Evolutionary conservation across 495 filamentous ascomycete genomes (phyloP), one percentile per base, ranked within the genome.

Genomic region (Hyphodiscus hymeniophilus): DNA sequence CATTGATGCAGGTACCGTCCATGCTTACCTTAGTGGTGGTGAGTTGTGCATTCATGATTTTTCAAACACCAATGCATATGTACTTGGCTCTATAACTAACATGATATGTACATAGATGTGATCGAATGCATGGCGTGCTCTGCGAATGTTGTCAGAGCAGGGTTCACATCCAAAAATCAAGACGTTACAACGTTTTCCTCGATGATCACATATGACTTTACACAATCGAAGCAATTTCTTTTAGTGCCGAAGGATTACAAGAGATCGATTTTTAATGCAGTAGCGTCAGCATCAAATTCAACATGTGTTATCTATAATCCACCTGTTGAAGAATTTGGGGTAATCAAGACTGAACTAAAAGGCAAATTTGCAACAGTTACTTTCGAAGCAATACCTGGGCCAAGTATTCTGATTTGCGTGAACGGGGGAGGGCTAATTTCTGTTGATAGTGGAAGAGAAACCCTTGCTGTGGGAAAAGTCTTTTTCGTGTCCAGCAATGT

Each of bases 301-400:
- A 20, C 38, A 5, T 6, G n/a, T 41, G 38, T 41, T 23, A 7
- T 41, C 18, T 98, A 97, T 58, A 87, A 98, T 49, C 92, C 92
- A 3, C 94, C 94, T 0, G 97, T 97, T 49, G 89, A 96, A 30
- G 94, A 98, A 64, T 98, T 97, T 67, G 82, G 80, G 45, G 94
- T 98, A 16, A 78, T 96, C 26, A 84, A 85, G 63, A 83, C 87
- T 7, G 77, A 84, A 15, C 68, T 97, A 28, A 78, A 78, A 39
- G 75, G 75, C 17, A 68, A 73, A 5, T 82, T 80, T 2, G 80
- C 85, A 13, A 94, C 89, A 62, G 89, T 80, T 2, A 90, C 81
- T 0, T 94, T 98, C 57, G 88, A 92, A 45, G 72, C 74, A 3
- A 76, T 96, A n/a, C 78, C 80, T 5, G 92, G 92, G 1, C 92